Conservation (phyloP, 2,329 filamentous ascomycete genomes). For the Fusarium euwallaceae region DNA sequence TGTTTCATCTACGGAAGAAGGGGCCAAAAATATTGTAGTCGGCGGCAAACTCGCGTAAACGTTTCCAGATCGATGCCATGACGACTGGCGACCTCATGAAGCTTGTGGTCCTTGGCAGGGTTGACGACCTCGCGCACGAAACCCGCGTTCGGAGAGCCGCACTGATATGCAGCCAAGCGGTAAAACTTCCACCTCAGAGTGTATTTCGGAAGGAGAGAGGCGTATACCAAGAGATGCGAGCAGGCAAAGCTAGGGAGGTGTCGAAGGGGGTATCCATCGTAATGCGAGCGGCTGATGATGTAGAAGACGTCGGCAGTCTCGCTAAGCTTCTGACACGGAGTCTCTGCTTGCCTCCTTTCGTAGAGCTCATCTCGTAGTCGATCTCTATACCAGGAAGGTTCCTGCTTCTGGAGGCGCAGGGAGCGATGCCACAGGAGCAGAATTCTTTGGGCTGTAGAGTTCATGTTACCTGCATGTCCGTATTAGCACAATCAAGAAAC, state of each 20-base stretch:
- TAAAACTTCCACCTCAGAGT: constrained; percentile 59
- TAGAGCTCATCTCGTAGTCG: constrained; percentile 13
- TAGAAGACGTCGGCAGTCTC: constrained; percentile 59
- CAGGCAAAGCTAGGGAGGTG: too few relatives aligned
- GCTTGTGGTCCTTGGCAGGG: constrained; percentile 54
- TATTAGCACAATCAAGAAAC: neutral
- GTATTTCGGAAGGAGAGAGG: constrained; percentile 56
- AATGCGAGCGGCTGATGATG: constrained; percentile 4
- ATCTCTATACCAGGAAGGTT: constrained; percentile 9
- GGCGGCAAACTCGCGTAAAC: constrained; percentile 49
- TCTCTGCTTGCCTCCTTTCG: constrained; percentile 5
- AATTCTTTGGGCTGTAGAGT: neutral
- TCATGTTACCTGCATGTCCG: neutral
- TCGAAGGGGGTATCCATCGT: too few relatives aligned
- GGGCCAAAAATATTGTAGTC: constrained; percentile 51
- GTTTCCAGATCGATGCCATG: neutral
- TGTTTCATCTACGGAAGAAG: constrained; percentile 47
- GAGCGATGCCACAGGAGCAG: constrained; percentile 1
- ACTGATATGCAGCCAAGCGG: constrained; percentile 51
- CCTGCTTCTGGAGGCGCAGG: neutral
- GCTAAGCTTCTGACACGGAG: constrained; percentile 49
- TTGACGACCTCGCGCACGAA: constrained; percentile 59
- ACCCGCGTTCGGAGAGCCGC: constrained; percentile 37
- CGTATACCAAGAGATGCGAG: too few relatives aligned
- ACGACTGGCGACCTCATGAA: constrained; percentile 54